phyloP scores from a whole-genome alignment of 192 early-diverging fungal species.

The Chytriomyces hyalinus region DNA sequence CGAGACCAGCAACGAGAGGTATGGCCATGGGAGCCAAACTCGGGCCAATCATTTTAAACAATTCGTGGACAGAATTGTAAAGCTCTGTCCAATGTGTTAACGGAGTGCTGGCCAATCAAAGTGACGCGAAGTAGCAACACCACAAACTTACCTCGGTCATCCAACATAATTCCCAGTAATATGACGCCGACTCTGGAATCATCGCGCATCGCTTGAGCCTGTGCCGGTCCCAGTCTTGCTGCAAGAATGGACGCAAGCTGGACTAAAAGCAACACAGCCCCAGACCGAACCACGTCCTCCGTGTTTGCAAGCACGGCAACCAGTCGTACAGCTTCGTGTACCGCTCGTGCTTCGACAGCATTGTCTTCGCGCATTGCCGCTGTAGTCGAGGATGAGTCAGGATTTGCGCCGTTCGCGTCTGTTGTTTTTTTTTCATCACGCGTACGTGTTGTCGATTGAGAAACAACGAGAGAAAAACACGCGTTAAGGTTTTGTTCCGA shows the following conservation, averaged over 20 bases:
- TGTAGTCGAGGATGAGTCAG: no score
- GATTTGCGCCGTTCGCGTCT: no score
- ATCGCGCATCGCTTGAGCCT: not conserved
- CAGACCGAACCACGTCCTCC: slow-evolving; percentile 46
- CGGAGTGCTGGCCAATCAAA: not conserved
- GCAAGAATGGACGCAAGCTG: slow-evolving; percentile 45
- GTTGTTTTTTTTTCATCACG: no score
- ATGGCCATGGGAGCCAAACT: slow-evolving; percentile 54
- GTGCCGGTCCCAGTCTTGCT: not conserved
- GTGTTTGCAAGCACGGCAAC: slow-evolving; percentile 55
- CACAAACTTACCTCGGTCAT: slow-evolving; percentile 45
- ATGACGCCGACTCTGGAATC: slow-evolving; percentile 43
- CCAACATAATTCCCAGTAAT: slow-evolving; percentile 46
- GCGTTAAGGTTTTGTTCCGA: no score
- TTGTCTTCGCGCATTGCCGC: slow-evolving; percentile 28
- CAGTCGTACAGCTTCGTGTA: slow-evolving; percentile 56
- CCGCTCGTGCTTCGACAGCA: slow-evolving; percentile 41
- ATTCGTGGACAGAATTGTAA: slow-evolving; percentile 50
- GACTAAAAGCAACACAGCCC: slow-evolving; percentile 47
- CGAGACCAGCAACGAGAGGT: slow-evolving; percentile 63
- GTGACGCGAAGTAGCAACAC: not conserved
- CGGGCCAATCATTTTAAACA: slow-evolving; percentile 55
- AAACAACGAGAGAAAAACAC: no score
- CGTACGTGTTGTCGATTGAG: no score
- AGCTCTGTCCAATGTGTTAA: slow-evolving; percentile 34